These are phyloP conservation scores for Diaporthe citrichinensis DNA, from an alignment of 2,329 filamentous ascomycete species.

Conservation along the genomic window DNA sequence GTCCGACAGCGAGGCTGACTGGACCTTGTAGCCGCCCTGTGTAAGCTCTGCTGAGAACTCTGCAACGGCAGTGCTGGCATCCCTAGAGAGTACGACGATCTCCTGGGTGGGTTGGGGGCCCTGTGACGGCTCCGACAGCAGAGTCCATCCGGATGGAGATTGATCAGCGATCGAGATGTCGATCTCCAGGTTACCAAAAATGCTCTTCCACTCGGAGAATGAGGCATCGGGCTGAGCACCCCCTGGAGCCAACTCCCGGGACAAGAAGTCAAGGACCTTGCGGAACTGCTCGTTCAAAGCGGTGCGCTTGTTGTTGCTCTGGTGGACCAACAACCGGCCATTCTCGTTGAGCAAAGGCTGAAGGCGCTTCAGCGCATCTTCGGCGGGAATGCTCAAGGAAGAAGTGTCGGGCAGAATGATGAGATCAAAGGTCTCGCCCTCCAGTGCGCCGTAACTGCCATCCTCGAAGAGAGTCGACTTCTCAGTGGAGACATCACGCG, in stretches of 20 bases:
- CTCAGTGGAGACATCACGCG: neutral
- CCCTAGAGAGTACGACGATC: neutral
- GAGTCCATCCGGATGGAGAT: neutral
- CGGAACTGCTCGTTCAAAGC: neutral
- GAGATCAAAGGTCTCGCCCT: neutral
- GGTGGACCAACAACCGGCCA: neutral
- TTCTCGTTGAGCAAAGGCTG: neutral
- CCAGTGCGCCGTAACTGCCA: neutral
- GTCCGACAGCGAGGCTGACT: neutral
- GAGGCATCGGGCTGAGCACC: neutral
- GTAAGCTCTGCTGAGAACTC: neutral
- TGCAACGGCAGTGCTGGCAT: neutral
- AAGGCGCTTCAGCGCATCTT: neutral
- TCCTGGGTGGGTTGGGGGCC: neutral
- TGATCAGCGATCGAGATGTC: neutral
- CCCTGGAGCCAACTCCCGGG: neutral
- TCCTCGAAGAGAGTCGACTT: neutral
- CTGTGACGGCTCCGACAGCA: neutral
- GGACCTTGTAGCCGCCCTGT: neutral
- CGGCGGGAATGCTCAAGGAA: neutral
- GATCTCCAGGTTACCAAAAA: neutral
- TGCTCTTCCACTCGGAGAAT: neutral
- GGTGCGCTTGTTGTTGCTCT: slow-evolving; percentile 1
- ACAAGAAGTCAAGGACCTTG: neutral
- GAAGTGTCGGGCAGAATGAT: neutral